These are phyloP conservation scores for Colletotrichum chlorophyti DNA, from an alignment of 2,329 filamentous ascomycete genomes.

Conservation along the genomic window DNA sequence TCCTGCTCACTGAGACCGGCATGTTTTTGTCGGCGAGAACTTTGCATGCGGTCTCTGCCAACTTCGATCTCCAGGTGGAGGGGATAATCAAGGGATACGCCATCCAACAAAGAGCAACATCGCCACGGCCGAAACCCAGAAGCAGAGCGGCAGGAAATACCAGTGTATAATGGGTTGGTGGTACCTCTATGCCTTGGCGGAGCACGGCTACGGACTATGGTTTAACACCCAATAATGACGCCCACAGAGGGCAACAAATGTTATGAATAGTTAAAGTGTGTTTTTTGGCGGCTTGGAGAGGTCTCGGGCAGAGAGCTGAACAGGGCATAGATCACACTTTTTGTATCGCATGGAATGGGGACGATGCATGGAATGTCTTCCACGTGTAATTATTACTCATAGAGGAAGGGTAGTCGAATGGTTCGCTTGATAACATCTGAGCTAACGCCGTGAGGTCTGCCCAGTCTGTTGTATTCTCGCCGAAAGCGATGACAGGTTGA, in stretches of 20 bases:
- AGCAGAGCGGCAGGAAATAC: not conserved
- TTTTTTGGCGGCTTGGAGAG: conserved; percentile 22
- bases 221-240: conserved; percentile 1
- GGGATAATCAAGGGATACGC: too few species aligned
- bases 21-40: too few species aligned
- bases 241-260: not conserved
- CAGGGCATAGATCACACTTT: conserved; percentile 10
- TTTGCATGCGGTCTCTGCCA: too few species aligned
- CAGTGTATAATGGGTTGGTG: not conserved
- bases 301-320: conserved; percentile 2
- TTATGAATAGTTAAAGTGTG: conserved; percentile 5
- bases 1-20: too few species aligned
- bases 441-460: too few species aligned
- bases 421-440: too few species aligned
- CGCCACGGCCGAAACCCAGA: not conserved
- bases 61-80: not conserved
- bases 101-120: not conserved
- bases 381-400: conserved; percentile 15
- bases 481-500: too few species aligned
- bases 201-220: not conserved
- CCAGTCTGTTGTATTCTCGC: too few species aligned
- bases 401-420: not conserved
- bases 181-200: not conserved
- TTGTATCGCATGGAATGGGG: conserved; percentile 23
- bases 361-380: conserved; percentile 3